Evolutionary conservation across 345 rosid genomes (phyloP).

Genomic region (Hypericum perforatum): DNA sequence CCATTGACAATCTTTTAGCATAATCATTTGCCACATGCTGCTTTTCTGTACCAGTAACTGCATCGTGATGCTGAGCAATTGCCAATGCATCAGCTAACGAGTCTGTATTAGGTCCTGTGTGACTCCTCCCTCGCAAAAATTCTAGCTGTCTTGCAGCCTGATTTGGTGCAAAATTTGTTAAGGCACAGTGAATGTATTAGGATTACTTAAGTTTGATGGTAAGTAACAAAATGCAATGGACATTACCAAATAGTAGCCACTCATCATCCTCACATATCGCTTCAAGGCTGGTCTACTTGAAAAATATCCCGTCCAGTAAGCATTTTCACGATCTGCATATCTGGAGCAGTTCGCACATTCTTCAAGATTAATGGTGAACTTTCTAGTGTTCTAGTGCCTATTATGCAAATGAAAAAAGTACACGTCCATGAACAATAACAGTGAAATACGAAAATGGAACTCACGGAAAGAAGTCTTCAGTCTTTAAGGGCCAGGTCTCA

Average conservation of each 20-base stretch:
- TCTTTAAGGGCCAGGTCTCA: conserved; percentile 77
- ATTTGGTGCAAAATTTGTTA: conserved; percentile 9
- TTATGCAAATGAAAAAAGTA: conserved; percentile 5
- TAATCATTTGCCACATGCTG: conserved; percentile 96
- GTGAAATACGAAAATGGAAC: conserved; percentile 23
- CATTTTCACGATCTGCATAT: conserved; percentile 88
- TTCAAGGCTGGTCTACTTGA: conserved; percentile 88
- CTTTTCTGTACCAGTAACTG: conserved; percentile 81
- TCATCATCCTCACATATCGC: conserved; percentile 83
- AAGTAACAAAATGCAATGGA: background rate
- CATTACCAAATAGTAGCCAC: conserved; percentile 77
- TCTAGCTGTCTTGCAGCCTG: conserved; percentile 95
- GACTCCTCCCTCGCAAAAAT: conserved; percentile 65
- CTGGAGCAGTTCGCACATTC: conserved; percentile 26
- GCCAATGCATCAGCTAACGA: conserved; percentile 86
- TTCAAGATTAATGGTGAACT: background rate
- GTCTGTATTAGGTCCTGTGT: conserved; percentile 59
- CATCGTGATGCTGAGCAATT: conserved; percentile 96
- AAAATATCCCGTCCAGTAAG: conserved; percentile 97
- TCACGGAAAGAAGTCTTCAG: conserved; percentile 92
- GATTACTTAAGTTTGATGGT: too few relatives aligned
- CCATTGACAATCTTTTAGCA: conserved; percentile 77
- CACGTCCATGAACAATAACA: conserved; percentile 5
- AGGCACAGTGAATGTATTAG: too few relatives aligned
- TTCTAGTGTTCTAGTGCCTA: conserved; percentile 14